Conservation (phyloP, 352 stramenopile species). For the Pythium angustatum region DNA sequence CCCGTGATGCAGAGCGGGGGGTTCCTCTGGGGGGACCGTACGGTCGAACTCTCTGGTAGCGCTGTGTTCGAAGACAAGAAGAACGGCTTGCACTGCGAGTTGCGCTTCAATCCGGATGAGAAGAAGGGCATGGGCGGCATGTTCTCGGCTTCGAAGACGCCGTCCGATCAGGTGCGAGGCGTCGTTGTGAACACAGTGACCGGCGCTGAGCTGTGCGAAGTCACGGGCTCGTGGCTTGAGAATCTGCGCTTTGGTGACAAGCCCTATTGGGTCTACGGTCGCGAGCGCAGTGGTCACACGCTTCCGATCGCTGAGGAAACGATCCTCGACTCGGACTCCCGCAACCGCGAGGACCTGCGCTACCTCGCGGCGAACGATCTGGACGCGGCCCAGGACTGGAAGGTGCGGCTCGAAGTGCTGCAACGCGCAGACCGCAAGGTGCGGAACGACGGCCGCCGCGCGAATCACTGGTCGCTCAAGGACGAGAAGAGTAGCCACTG, state of each 20-base stretch:
- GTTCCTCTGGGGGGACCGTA: conserved; percentile 81
- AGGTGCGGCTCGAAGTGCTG: conserved; percentile 78
- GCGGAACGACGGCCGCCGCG: conserved; percentile 66
- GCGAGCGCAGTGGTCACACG: conserved; percentile 60
- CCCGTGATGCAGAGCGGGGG: conserved; percentile 75
- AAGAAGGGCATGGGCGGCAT: conserved; percentile 88
- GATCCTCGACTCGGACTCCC: conserved; percentile 71
- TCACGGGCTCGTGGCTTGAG: conserved; percentile 79
- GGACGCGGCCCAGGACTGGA: conserved; percentile 84
- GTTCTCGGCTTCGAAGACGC: conserved; percentile 77
- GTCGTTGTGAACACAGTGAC: conserved; percentile 67
- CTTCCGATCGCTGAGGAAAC: conserved; percentile 56
- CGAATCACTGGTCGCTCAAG: conserved; percentile 77
- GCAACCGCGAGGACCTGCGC: conserved; percentile 70
- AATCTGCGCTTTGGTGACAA: conserved; percentile 66
- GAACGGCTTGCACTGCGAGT: conserved; percentile 65
- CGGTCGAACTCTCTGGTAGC: conserved; percentile 69
- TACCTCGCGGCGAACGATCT: conserved; percentile 66
- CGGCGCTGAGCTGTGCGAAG: conserved; percentile 64
- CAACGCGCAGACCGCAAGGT: conserved; percentile 78
- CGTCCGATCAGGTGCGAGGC: conserved; percentile 72
- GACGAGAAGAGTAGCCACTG: conserved; percentile 47
- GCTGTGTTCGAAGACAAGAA: conserved; percentile 81
- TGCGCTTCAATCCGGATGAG: conserved; percentile 83
- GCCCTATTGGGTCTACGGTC: conserved; percentile 73